Base-by-base conservation (phyloP, 495 filamentous ascomycete species). In the Lasiosphaeria hispida region DNA sequence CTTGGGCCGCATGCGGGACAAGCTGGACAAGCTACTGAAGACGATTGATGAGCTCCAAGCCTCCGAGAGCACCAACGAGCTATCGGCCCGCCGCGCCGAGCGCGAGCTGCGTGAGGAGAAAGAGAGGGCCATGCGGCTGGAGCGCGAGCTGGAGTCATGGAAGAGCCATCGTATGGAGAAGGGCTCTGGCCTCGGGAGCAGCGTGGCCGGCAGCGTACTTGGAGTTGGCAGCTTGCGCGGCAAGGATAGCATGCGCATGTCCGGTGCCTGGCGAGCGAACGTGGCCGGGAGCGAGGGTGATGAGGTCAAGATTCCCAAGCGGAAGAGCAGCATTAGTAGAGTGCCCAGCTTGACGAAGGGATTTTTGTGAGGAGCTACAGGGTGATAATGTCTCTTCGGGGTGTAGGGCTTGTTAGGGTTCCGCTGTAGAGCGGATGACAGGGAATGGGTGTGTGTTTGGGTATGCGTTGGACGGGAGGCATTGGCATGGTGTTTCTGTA, bases 41-140 rank as follows among this genome's bases (percentile, higher is more conserved):
- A 90, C 89, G 7, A 95, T 98, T 61, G 92, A 97, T 63, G 94
- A 97, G 65, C 85, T 98, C 33, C 92, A 98, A 70, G 80, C 88
- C 30, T 86, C 83, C 33, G 92, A 97, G 63, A 87, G 86, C 18
- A 80, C 85, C n/a, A 84, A 83, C 17, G 89, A 96, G 69, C 77
- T 98, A 10, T 74, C 85, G 33, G 85, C 88, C 10, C 85, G 92
- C 38, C 83, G 94, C 8, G 90, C 91, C 2, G 93, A 98, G 70
- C 83, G 95, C 15, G 94, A 97, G 63, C 76, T 96, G 14, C 81
- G 91, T 15, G 91, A 97, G 69, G 95, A 97, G 74, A 83, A 80
- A 14, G 95, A 97, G 73, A 92, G 90, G 70, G 80, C 77, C 2
- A 70, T 96, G 48, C 75, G 86, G n/a, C 71, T 97, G 34, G 94